Evolutionary conservation across 1,284 basidiomycete genomes (phyloP).

Genomic region (Xerocomus amazonicus): DNA sequence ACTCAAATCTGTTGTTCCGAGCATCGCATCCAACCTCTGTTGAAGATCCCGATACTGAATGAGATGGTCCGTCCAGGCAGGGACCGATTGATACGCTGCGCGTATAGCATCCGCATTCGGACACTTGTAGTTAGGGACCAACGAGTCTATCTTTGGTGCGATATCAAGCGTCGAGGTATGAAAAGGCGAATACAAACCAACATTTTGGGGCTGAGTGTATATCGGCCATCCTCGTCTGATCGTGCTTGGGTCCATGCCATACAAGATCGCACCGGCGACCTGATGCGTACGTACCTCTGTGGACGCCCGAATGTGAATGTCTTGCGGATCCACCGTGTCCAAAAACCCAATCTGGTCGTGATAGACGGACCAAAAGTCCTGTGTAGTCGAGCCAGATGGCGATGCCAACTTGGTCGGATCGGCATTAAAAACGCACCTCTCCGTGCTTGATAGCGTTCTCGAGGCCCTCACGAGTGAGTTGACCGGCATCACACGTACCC

Average conservation of each 20-base stretch:
- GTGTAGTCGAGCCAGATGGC: background rate
- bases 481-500: constrained; percentile 52
- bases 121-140: constrained; percentile 49
- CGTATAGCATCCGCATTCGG: constrained; percentile 44
- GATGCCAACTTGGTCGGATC: background rate
- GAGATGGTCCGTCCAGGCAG: constrained; percentile 51
- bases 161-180: background rate
- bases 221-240: constrained; percentile 39
- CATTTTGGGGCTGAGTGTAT: constrained; percentile 40
- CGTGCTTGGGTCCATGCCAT: constrained; percentile 46
- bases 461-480: constrained; percentile 48
- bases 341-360: constrained; percentile 41
- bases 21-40: constrained; percentile 38
- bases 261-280: constrained; percentile 48
- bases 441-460: constrained; percentile 49
- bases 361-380: constrained; percentile 55
- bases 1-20: constrained; percentile 43
- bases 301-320: constrained; percentile 46
- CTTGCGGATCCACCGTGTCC: constrained; percentile 35
- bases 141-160: constrained; percentile 43
- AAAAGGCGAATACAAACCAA: constrained; percentile 16
- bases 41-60: constrained; percentile 40
- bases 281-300: constrained; percentile 48
- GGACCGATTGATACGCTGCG: constrained; percentile 42
- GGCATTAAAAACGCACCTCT: constrained; percentile 29